phyloP scores from a whole-genome alignment of 331 rosid genomes.

The Erythrophleum ivorense region DNA sequence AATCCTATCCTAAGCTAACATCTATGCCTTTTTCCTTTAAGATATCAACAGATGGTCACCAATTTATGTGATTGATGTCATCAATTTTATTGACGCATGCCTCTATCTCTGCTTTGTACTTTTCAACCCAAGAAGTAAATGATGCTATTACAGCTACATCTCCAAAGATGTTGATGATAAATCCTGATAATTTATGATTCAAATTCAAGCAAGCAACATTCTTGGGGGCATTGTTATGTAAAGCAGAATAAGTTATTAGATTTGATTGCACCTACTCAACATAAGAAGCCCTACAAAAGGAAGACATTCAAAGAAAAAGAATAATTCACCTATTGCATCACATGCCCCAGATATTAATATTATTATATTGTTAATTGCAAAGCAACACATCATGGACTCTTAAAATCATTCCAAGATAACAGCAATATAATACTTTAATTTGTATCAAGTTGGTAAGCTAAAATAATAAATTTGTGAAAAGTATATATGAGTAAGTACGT shows the following conservation, averaged over 20 bases:
- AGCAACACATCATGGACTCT: conserved; percentile 4
- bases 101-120: conserved; percentile 79
- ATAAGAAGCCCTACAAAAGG: conserved; percentile 11
- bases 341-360: conserved; percentile 11
- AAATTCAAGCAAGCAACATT: conserved; percentile 36
- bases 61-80: conserved; percentile 69
- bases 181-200: conserved; percentile 71
- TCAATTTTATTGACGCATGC: conserved; percentile 51
- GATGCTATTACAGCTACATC: conserved; percentile 91
- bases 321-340: background rate
- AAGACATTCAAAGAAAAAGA: conserved; percentile 34
- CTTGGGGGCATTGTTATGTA: too few species aligned
- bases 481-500: background rate
- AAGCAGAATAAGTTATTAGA: conserved; percentile 11
- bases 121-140: conserved; percentile 98
- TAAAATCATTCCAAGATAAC: conserved; percentile 20
- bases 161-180: conserved; percentile 85
- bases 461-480: conserved; percentile 16
- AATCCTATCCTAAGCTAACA: conserved; percentile 25
- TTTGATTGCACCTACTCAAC: conserved; percentile 12
- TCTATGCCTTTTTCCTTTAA: conserved; percentile 87
- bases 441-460: background rate
- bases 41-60: conserved; percentile 89
- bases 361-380: background rate
- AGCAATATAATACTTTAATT: conserved; percentile 8